Base-by-base conservation (phyloP, 306 rosid species). In the Rosa multiflora region DNA sequence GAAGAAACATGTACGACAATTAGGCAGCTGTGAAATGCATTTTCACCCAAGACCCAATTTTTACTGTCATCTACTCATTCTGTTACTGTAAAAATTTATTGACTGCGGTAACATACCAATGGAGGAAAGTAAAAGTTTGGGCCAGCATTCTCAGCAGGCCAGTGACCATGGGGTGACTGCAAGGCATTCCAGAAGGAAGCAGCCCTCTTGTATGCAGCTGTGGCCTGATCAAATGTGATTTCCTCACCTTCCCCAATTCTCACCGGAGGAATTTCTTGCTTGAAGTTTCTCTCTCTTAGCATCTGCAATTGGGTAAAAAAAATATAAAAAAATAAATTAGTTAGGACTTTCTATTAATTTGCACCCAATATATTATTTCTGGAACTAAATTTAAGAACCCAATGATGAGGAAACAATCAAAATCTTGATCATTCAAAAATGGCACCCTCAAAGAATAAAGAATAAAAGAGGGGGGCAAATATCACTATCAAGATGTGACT, bases 61-160 rank as follows among this genome's bases (percentile, higher is more conserved):
- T 21, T 21, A 59, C 37, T 9, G 66, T 59, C 15, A n/a, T 59
- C 15, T 2, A 12, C 40, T 63, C 43, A 63, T 14, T n/a, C 5
- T 17, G 5, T n/a, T 51, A 23, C 55, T 53, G 11, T 48, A 44
- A 21, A 29, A 17, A 47, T 74, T 21, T 20, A 18, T n/a, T 2
- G 29, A 55, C 44, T 18, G 11, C 5, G 6, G 64, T 37, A 53
- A 58, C 82, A 80, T 35, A 92, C 95, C 86, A 93, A 66, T 17
- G 97, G 98, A 48, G 94, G 98, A 40, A 87, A 78, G 71, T 85
- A 93, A 79, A 88, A 93, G 78, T 91, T 82, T 17, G 93, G 89
- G 1, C 98, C 97, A 4, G 98, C 86, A 80, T 85, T 86, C 76
- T 90, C 89, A 58, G 96, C 90, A 37, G 97, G 97, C 97, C 97